Evolutionary conservation across 2,329 filamentous ascomycete genomes (phyloP), one percentile per base, ranked within the genome.

Genomic region (Aspergillus sp.): DNA sequence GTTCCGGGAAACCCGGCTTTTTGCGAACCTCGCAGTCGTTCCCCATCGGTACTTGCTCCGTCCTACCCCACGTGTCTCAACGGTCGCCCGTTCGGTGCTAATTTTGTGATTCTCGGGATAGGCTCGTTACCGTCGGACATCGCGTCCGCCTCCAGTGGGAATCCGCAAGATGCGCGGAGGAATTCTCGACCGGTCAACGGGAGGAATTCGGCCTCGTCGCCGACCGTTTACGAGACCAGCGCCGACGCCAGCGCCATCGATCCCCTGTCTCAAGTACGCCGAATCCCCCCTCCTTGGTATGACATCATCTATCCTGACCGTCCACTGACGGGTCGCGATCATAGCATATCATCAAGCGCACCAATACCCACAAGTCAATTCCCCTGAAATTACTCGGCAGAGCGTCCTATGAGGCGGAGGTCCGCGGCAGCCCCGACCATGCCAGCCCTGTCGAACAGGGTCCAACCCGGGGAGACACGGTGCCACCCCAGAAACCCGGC

Each of bases 331-430:
- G 54, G 56, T 50, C 53, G 24, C 39, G 51, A 52, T 29, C 26
- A 46, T 55, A 86, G 84, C 85, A 87, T 68, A 88, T 88, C 50
- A 79, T 90, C 55, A 82, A 87, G 69, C 85, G 89, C 66, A 90
- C 87, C 56, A 89, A 86, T 68, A 88, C 87, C 47, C 82, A 85
- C 57, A 81, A 80, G 55, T 82, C 84, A 9, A 83, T 86, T 55
- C 80, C 84, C 10, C 62, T 75, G 29, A 80, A 74, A 63, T 59
- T 75, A 53, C 72, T 78, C 20, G 70, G 75, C 20, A 73, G 72
- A 56, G 71, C 74, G n/a, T 73, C 75, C 52, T 72, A 75, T 57
- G 77, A 80, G 62, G 73, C 72, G 62, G 77, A 78, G 57, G 71
- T 75, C 52, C 73, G 73, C 56, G 70, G 70, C 57, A 70, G 32